Conservation (phyloP, 2,329 filamentous ascomycete species). For the Clonostachys rhizophaga region DNA sequence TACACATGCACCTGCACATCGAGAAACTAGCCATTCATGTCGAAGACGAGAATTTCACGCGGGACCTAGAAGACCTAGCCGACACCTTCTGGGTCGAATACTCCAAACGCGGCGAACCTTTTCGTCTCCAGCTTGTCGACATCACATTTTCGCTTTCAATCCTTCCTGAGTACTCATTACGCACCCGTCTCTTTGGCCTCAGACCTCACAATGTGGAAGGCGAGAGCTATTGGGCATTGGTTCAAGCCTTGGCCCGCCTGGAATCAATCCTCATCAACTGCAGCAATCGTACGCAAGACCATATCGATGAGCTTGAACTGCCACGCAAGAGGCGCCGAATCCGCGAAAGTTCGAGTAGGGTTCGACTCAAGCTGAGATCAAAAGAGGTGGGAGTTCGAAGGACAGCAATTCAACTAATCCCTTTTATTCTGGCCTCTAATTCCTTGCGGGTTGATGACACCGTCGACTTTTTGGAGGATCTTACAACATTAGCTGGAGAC, state of each 20-base stretch:
- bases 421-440: conserved; percentile 47
- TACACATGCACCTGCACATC: conserved; percentile 60
- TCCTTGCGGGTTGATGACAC: conserved; percentile 46
- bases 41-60: conserved; percentile 29
- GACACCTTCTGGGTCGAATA: conserved; percentile 78
- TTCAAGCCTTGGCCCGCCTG: conserved; percentile 54
- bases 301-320: conserved; percentile 29
- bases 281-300: conserved; percentile 8
- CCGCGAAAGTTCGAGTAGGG: conserved; percentile 33
- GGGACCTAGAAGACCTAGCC: conserved; percentile 58
- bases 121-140: conserved; percentile 75
- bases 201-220: conserved; percentile 46
- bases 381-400: conserved; percentile 35
- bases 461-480: conserved; percentile 47
- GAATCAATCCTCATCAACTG: conserved; percentile 39
- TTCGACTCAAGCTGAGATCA: conserved; percentile 43
- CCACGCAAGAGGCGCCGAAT: conserved; percentile 48
- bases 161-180: conserved; percentile 37
- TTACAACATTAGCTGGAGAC: conserved; percentile 59
- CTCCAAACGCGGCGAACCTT: conserved; percentile 61
- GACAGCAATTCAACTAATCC: conserved; percentile 51
- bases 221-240: conserved; percentile 55
- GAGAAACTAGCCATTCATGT: conserved; percentile 47
- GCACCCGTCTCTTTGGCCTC: conserved; percentile 46
- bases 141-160: conserved; percentile 51